phyloP scores from a whole-genome alignment of 140 eudicot species.

The Senecio squalidus region DNA sequence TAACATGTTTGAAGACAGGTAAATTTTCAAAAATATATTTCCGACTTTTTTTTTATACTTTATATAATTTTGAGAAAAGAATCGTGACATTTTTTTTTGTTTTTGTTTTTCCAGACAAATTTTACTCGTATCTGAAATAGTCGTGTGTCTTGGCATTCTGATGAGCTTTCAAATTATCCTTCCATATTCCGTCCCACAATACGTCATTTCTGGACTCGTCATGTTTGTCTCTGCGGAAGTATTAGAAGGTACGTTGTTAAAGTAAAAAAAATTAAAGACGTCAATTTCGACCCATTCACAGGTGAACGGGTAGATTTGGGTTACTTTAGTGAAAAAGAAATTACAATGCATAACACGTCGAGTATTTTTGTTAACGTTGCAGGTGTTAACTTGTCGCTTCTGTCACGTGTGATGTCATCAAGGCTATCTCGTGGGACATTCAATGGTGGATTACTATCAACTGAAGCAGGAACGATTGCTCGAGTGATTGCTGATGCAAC shows the following conservation, averaged over 20 bases:
- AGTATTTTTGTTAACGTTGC: not conserved
- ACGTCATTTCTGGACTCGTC: constrained; percentile 74
- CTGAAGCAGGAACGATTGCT: constrained; percentile 96
- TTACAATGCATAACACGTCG: not conserved
- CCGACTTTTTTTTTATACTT: not conserved
- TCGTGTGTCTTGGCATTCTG: constrained; percentile 71
- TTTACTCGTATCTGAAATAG: constrained; percentile 63
- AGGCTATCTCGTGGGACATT: constrained; percentile 93
- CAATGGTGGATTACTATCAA: constrained; percentile 85
- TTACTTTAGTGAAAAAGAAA: too few species aligned
- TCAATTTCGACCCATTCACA: not conserved
- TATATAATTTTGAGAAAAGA: not conserved
- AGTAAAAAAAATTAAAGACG: not conserved
- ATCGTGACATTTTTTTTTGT: not conserved
- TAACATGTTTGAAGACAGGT: constrained; percentile 97
- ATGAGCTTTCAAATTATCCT: constrained; percentile 53
- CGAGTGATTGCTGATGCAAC: constrained; percentile 92
- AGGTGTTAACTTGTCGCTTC: constrained; percentile 87
- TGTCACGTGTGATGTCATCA: constrained; percentile 97
- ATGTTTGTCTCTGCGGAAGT: constrained; percentile 89
- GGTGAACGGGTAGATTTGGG: not conserved
- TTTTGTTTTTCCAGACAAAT: constrained; percentile 60
- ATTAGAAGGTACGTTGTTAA: constrained; percentile 53
- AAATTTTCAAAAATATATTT: not conserved
- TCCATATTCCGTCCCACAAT: constrained; percentile 75